Evolutionary conservation across 2,329 filamentous ascomycete genomes (phyloP).

Genomic region (Diaporthe destruens): DNA sequence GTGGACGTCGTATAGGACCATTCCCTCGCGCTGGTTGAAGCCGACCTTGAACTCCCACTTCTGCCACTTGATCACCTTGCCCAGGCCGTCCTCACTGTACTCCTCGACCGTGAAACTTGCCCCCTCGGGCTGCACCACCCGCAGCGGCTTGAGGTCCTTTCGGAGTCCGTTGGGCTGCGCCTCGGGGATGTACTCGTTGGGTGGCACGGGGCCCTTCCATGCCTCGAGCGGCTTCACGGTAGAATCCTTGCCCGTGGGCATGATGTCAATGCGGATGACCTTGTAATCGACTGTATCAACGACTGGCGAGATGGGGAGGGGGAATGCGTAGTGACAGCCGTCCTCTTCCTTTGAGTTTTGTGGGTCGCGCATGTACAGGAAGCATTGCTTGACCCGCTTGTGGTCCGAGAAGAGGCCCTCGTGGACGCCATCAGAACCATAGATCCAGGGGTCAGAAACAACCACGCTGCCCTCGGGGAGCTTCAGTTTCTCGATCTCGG

Average conservation of each 20-base stretch:
- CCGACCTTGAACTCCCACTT: conserved; percentile 73
- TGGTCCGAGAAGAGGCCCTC: conserved; percentile 59
- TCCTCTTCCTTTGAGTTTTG: conserved; percentile 70
- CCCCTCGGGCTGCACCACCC: conserved; percentile 73
- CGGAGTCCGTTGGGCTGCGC: conserved; percentile 64
- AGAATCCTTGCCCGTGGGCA: conserved; percentile 76
- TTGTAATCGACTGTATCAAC: conserved; percentile 72
- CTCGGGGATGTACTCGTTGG: conserved; percentile 76
- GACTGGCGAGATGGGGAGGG: conserved; percentile 75
- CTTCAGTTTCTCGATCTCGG: conserved; percentile 71
- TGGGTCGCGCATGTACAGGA: conserved; percentile 75
- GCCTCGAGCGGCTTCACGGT: conserved; percentile 66
- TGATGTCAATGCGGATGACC: conserved; percentile 76
- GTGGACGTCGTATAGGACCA: conserved; percentile 72
- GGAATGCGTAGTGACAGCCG: conserved; percentile 77
- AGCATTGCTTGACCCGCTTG: conserved; percentile 70
- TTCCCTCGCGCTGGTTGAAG: conserved; percentile 74
- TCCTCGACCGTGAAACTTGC: conserved; percentile 63
- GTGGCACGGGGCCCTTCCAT: conserved; percentile 64
- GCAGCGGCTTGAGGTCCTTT: conserved; percentile 72
- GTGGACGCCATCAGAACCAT: conserved; percentile 66
- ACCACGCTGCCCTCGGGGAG: conserved; percentile 70
- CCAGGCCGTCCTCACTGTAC: conserved; percentile 46
- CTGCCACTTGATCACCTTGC: conserved; percentile 49
- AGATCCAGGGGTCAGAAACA: conserved; percentile 75